Percentiles rank a stretch among this genome's conserved stretches.
Evolutionary conservation across 106 monocot genomes (phyloP).

Genomic region (Dendrobium nobile): DNA sequence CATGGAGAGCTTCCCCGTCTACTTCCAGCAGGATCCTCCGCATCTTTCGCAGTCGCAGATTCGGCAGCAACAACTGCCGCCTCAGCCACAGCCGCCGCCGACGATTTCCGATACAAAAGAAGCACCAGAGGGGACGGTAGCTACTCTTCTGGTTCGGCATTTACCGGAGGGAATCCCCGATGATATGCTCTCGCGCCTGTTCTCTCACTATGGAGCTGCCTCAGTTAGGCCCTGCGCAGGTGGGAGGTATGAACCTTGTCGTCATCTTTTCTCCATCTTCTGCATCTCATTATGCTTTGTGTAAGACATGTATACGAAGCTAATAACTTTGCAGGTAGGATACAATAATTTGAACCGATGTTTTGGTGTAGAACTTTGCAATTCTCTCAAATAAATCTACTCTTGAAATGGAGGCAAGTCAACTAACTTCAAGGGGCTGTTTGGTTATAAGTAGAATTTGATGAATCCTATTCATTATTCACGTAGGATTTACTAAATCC

Average conservation of each 20-base stretch:
- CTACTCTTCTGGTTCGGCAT: conserved; percentile 74
- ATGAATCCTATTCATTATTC: neutral
- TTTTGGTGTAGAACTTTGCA: neutral
- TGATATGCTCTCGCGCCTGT: conserved; percentile 77
- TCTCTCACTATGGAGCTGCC: conserved; percentile 83
- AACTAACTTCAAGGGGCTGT: neutral
- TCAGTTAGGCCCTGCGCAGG: conserved; percentile 77
- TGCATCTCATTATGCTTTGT: neutral
- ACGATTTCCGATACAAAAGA: neutral
- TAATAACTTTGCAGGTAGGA: neutral
- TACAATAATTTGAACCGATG: neutral
- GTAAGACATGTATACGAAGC: neutral
- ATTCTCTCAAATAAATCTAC: neutral
- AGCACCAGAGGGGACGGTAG: neutral
- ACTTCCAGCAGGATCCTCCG: conserved; percentile 1
- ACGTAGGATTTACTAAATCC: neutral
- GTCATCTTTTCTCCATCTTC: neutral
- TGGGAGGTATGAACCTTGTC: conserved; percentile 43
- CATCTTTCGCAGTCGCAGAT: neutral
- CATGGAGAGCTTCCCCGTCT: neutral
- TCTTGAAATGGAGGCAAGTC: neutral
- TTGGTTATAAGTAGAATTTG: neutral
- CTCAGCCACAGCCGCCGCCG: conserved; percentile 1
- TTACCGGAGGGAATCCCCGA: conserved; percentile 78
- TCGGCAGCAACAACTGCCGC: neutral